These are phyloP conservation scores for Penicillium sp. DNA, from an alignment of 2,329 filamentous ascomycete species.

Conservation along the genomic window DNA sequence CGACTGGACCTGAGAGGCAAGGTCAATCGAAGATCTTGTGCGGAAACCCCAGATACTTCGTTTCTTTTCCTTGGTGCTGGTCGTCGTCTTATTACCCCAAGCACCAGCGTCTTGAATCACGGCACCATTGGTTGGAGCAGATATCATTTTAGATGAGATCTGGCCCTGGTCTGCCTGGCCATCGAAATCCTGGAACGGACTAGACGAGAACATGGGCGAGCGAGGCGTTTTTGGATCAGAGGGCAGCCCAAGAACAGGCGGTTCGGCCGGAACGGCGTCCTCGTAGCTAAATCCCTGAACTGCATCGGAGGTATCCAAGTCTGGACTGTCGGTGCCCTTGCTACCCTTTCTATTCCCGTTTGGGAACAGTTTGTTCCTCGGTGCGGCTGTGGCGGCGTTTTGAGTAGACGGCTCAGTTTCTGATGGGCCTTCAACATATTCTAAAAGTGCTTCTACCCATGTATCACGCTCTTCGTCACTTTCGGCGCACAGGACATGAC, in stretches of 20 bases:
- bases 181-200: constrained; percentile 35
- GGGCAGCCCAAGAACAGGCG: constrained; percentile 56
- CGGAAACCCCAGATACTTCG: constrained; percentile 69
- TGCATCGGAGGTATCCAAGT: constrained; percentile 37
- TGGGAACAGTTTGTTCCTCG: constrained; percentile 33
- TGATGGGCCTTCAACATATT: constrained; percentile 73
- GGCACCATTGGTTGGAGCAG: constrained; percentile 80
- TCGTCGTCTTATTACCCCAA: constrained; percentile 79
- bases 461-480: constrained; percentile 89
- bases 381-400: constrained; percentile 24
- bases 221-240: constrained; percentile 37
- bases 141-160: constrained; percentile 64
- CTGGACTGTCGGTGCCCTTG: constrained; percentile 46
- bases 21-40: constrained; percentile 73
- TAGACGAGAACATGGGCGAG: constrained; percentile 40
- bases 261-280: constrained; percentile 61
- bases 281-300: constrained; percentile 61
- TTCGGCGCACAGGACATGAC: constrained; percentile 94
- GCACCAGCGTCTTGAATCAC: constrained; percentile 80
- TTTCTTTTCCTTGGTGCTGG: constrained; percentile 79
- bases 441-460: constrained; percentile 89
- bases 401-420: constrained; percentile 36
- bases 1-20: constrained; percentile 46
- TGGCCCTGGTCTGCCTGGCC: constrained; percentile 34
- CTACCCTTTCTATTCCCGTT: constrained; percentile 34